phyloP scores from a whole-genome alignment of 2,329 filamentous ascomycete species.

The Ascosphaera aggregata region DNA sequence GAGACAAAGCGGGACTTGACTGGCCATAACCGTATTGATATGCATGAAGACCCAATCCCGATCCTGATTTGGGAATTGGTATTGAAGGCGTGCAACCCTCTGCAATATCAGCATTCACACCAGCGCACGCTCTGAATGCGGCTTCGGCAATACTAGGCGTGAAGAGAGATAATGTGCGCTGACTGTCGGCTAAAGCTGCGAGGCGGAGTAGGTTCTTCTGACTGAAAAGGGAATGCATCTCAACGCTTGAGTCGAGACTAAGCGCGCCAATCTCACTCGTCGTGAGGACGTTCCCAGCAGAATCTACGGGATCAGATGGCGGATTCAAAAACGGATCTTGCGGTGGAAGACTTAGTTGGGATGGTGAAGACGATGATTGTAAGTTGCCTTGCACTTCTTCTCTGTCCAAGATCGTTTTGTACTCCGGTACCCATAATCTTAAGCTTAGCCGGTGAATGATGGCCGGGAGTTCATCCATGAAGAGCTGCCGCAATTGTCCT shows the following conservation, averaged over 20 bases:
- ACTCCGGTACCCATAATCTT: constrained; percentile 73
- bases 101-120: constrained; percentile 10
- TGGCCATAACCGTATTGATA: background rate
- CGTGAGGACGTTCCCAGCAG: constrained; percentile 53
- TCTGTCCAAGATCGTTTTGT: constrained; percentile 41
- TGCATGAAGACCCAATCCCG: background rate
- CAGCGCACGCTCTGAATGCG: constrained; percentile 82
- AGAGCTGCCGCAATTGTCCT: constrained; percentile 68
- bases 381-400: constrained; percentile 16
- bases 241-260: constrained; percentile 54
- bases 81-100: background rate
- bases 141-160: constrained; percentile 78
- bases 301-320: constrained; percentile 61
- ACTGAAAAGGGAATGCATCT: constrained; percentile 77
- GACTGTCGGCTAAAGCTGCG: constrained; percentile 62
- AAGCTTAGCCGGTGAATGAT: constrained; percentile 88
- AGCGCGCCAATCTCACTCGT: constrained; percentile 52
- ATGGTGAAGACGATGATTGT: constrained; percentile 19
- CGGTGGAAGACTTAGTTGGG: constrained; percentile 30
- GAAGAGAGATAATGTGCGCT: constrained; percentile 74
- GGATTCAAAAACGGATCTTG: constrained; percentile 65
- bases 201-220: constrained; percentile 80
- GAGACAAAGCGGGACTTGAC: background rate
- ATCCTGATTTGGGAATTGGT: background rate
- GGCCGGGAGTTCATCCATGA: constrained; percentile 94